Evolutionary conservation across 2,329 filamentous ascomycete species (phyloP), one percentile per base, ranked within the genome.

Genomic region (Aciculosporium take): DNA sequence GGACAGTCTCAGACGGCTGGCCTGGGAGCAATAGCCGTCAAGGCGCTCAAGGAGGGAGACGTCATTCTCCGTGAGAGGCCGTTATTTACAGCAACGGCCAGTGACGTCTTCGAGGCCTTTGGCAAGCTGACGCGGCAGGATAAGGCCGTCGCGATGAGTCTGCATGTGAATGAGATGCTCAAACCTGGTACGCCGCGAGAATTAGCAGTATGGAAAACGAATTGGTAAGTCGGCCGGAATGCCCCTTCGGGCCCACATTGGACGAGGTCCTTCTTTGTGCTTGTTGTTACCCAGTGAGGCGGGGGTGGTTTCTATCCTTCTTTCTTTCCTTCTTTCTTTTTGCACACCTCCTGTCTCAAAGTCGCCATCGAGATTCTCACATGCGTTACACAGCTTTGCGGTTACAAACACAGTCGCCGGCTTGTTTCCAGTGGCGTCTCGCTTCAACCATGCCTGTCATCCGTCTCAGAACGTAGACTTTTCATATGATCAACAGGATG

Each of bases 401-500:
- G 60, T 39, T 58, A 62, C 32, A 48, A 41, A 44, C 1, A 47
- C 48, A 3, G 48, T 53, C 6, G 64, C 60, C 0, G 63, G 60
- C 1, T 45, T 76, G 2, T 75, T 74, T 43, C 60, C 67, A 1
- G 57, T 71, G 5, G 69, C 67, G 0, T 67, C 72, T 0, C 63
- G 73, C 2, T 76, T 79, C 56, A 79, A 79, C 51, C 74, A 79
- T 50, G 66, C 72, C 0, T 79, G 74, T 49, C 44, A 48, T 2
- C 59, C 63, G 0, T 53, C 48, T 3, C 53, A 62, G 41, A 72
- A 66, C 33, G 51, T 74, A 21, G 47, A 56, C 2, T 76, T 69
- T 49, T 47, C 36, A 1, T 73, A 64, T 47, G 60, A 70, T 39
- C 5, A 38, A 0, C 31, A 42, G 0, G 43, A 47, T 1, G 46